phyloP scores from a whole-genome alignment of 192 early-diverging fungal species.

The Coemansia sp. region DNA sequence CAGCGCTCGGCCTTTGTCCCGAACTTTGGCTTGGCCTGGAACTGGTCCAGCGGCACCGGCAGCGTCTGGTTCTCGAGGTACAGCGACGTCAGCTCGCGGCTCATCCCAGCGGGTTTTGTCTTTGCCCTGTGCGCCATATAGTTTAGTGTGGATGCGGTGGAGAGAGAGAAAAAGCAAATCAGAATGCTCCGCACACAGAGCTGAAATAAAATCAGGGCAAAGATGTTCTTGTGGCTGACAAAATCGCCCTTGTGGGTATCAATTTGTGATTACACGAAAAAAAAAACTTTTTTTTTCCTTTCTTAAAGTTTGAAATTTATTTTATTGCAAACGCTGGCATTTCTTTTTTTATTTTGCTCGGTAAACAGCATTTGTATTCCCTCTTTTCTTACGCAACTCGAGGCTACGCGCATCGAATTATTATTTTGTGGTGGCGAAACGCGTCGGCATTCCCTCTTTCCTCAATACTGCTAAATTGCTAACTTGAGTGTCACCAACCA shows the following conservation, averaged over 20 bases:
- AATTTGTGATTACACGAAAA: background rate
- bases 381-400: background rate
- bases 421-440: too few species aligned
- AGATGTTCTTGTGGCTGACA: background rate
- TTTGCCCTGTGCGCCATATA: conserved; percentile 21
- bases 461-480: too few species aligned
- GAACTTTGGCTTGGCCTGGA: conserved; percentile 70
- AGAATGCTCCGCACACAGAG: too few species aligned
- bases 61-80: conserved; percentile 48
- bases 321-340: background rate
- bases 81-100: conserved; percentile 46
- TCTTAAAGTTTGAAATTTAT: background rate
- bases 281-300: conserved; percentile 8
- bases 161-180: background rate
- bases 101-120: conserved; percentile 26
- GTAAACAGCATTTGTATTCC: background rate
- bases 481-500: too few species aligned
- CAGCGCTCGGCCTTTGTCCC: conserved; percentile 66
- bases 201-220: background rate
- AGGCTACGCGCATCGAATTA: too few species aligned
- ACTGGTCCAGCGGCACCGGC: conserved; percentile 41
- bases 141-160: background rate
- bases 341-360: background rate
- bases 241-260: conserved; percentile 9
- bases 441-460: too few species aligned